Evolutionary conservation across 2,329 filamentous ascomycete genomes (phyloP).

Genomic region (Talaromyces sp.): DNA sequence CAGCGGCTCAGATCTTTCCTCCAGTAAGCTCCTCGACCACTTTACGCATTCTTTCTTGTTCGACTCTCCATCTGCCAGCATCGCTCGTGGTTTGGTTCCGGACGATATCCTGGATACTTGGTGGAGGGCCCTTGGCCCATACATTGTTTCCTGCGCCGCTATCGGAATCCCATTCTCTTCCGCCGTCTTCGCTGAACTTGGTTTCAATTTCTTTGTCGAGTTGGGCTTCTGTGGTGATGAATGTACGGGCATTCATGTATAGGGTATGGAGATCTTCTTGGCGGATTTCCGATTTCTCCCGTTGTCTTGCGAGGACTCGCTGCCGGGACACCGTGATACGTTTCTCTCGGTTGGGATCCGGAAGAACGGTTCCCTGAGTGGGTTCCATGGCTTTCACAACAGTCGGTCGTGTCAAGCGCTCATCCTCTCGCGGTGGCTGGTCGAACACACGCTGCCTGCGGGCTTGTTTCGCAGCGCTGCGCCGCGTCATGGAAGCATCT

Average conservation of each 20-base stretch:
- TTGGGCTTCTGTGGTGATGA: constrained; percentile 79
- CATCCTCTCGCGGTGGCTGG: constrained; percentile 69
- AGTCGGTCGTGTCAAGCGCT: constrained; percentile 67
- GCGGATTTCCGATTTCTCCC: constrained; percentile 55
- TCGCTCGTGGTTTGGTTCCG: constrained; percentile 28
- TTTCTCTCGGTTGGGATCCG: constrained; percentile 60
- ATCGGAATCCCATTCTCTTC: constrained; percentile 39
- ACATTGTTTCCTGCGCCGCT: constrained; percentile 42
- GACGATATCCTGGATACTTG: constrained; percentile 32
- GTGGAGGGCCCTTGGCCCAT: constrained; percentile 48
- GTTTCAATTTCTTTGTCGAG: constrained; percentile 68
- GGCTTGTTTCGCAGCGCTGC: constrained; percentile 47
- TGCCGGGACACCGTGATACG: constrained; percentile 43
- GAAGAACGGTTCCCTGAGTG: constrained; percentile 48
- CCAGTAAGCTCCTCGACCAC: constrained; percentile 65
- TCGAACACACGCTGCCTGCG: constrained; percentile 50
- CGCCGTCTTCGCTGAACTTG: constrained; percentile 64
- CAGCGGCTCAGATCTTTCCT: constrained; percentile 50
- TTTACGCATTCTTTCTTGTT: constrained; percentile 56
- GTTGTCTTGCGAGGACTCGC: constrained; percentile 40
- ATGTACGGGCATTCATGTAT: constrained; percentile 81
- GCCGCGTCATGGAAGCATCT: constrained; percentile 30
- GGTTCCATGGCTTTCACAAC: constrained; percentile 51
- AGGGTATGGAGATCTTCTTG: constrained; percentile 74
- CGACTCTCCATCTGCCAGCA: constrained; percentile 36